Base-by-base conservation (phyloP, 2,329 filamentous ascomycete species). In the Claviceps sorghi region DNA sequence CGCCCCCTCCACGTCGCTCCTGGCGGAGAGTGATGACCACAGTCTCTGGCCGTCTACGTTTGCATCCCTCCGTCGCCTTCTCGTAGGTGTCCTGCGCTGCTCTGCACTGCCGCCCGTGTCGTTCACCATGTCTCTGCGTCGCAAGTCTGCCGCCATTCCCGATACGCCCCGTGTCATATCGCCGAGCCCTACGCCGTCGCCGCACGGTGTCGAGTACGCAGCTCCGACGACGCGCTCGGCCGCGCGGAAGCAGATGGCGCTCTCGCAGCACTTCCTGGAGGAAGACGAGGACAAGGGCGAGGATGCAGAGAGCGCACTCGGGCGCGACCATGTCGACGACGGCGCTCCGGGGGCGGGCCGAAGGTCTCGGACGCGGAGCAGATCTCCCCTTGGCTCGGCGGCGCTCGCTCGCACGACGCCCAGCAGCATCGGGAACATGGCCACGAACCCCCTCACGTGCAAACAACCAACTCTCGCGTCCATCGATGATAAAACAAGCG, bases 81-180 rank as follows among this genome's bases (percentile, higher is more conserved):
- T 83, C 56, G 70, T 74, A 58, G 83, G 83, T 58, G 72, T 75
- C 59, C 71, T 84, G 61, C 67, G 69, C 58, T 68, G 69, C 48
- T 72, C 81, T 53, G 71, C 73, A 42, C 75, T 86, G 2, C 81
- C 82, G 47, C 76, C 78, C 41, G 84, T 84, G 55, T 67, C 71
- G 9, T 71, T 69, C 65, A 62, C 65, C 62, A 80, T 83, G 72
- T 74, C 78, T 52, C 64, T 72, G 55, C 73, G 71, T 53, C 66
- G 69, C 50, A 72, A 78, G 55, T 26, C 50, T 4, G 26, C 30
- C 10, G 67, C 74, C 59, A 73, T 93, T 53, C 89, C 90, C 53
- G 78, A 78, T 53, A 93, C 85, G 53, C 89, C 89, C 62, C 84
- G 88, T 63, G 86, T 96, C 59, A 94, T 93, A 60, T 94, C 88